These are phyloP conservation scores for Pleurotus cornucopiae DNA, from an alignment of 768 basidiomycete genomes.

Conservation along the genomic window DNA sequence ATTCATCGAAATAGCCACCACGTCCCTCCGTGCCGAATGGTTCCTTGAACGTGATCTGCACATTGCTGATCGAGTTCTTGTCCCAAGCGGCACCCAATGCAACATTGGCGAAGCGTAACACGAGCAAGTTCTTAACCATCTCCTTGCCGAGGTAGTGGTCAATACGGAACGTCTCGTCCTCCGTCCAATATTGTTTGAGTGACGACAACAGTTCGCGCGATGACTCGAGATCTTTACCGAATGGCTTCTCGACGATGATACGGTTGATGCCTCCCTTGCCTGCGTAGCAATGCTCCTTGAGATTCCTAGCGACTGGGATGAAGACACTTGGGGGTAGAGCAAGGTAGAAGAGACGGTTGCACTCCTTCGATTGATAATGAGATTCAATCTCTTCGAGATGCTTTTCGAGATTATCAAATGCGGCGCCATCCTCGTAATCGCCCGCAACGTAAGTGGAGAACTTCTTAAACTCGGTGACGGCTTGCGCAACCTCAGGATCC, in stretches of 20 bases:
- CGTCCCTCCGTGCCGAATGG: constrained; percentile 99
- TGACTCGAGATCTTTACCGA: constrained; percentile 90
- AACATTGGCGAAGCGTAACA: constrained; percentile 92
- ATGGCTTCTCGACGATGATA: constrained; percentile 97
- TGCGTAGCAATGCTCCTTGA: constrained; percentile 79
- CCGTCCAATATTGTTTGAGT: constrained; percentile 85
- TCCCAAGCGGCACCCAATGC: constrained; percentile 90
- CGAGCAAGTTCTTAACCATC: constrained; percentile 99
- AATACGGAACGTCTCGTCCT: constrained; percentile 98
- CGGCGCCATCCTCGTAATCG: constrained; percentile 78
- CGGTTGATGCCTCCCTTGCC: constrained; percentile 71
- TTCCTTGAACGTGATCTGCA: constrained; percentile 99
- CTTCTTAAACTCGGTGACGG: constrained; percentile 82
- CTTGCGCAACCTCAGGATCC: constrained; percentile 48
- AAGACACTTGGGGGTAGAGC: constrained; percentile 98
- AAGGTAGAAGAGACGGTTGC: constrained; percentile 92
- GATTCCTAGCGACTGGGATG: constrained; percentile 77
- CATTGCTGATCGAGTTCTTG: constrained; percentile 92
- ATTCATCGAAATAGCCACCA: constrained; percentile 99
- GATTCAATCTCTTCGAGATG: constrained; percentile 78
- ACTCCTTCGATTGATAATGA: constrained; percentile 53
- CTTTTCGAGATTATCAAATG: constrained; percentile 74
- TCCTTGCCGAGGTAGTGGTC: constrained; percentile 99
- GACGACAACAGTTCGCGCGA: constrained; percentile 72
- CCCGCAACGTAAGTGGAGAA: constrained; percentile 81